These are phyloP conservation scores for Mrakia frigida DNA, from an alignment of 768 basidiomycete genomes.

Conservation along the genomic window DNA sequence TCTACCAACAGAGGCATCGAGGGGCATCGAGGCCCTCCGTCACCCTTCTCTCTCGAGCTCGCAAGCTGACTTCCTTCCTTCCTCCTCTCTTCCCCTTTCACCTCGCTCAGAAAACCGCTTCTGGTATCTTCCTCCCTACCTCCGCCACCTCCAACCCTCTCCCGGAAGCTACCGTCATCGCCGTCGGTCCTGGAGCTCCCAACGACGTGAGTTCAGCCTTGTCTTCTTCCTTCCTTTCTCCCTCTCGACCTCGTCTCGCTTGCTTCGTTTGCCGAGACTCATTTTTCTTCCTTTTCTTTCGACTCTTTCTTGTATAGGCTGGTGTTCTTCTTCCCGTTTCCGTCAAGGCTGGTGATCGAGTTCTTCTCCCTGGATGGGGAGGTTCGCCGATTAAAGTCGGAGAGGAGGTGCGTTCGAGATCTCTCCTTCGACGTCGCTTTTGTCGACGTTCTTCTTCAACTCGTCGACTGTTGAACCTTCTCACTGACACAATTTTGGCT, in stretches of 20 bases:
- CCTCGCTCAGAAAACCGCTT: constrained; percentile 79
- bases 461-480: not conserved
- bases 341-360: constrained; percentile 85
- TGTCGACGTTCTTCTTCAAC: not conserved
- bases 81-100: not conserved
- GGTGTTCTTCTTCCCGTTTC: constrained; percentile 66
- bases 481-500: not conserved
- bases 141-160: constrained; percentile 76
- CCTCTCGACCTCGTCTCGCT: not conserved
- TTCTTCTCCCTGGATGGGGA: constrained; percentile 93
- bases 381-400: constrained; percentile 93
- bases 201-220: constrained; percentile 51
- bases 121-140: constrained; percentile 91
- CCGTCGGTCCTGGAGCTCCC: constrained; percentile 89
- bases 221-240: too few relatives aligned
- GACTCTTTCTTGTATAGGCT: constrained; percentile 45
- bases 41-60: not conserved
- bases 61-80: not conserved
- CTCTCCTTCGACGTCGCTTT: not conserved
- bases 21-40: not conserved
- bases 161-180: constrained; percentile 95
- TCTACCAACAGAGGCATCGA: not conserved
- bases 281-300: not conserved
- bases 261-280: not conserved
- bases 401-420: constrained; percentile 67